Percentiles rank a stretch among this genome's conserved stretches.
These are phyloP conservation scores for Suhomyces bribrorum DNA, from an alignment of 1,139 yeast genomes.

Conservation along the genomic window DNA sequence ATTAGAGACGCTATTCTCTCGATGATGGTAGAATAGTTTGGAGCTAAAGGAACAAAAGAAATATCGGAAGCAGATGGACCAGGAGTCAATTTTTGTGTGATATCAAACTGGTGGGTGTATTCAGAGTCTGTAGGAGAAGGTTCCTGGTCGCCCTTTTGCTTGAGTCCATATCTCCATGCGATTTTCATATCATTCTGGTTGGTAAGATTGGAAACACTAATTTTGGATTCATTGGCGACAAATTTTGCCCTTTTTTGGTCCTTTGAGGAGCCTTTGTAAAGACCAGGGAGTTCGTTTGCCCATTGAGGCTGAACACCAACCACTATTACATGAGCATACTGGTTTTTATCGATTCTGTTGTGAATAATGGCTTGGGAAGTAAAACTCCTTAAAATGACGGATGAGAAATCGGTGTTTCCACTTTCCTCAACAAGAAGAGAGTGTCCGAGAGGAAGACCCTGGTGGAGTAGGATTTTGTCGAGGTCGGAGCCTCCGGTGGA, in stretches of 20 bases:
- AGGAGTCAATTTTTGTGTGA: conserved; percentile 68
- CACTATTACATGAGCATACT: conserved; percentile 63
- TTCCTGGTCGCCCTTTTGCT: conserved; percentile 34
- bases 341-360: conserved; percentile 47
- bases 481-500: conserved; percentile 79
- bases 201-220: conserved; percentile 68
- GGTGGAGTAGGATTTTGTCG: conserved; percentile 75
- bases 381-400: conserved; percentile 69
- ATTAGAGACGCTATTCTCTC: conserved; percentile 45
- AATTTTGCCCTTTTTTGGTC: conserved; percentile 66
- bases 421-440: conserved; percentile 75
- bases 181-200: conserved; percentile 58
- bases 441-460: conserved; percentile 80
- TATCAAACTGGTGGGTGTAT: conserved; percentile 72
- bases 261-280: conserved; percentile 68
- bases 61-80: conserved; percentile 65
- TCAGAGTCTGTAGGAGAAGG: conserved; percentile 6
- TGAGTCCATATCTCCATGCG: conserved; percentile 84
- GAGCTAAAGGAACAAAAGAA: conserved; percentile 47
- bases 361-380: conserved; percentile 82
- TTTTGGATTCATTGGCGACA: conserved; percentile 56
- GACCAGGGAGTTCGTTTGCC: conserved; percentile 77
- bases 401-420: conserved; percentile 86
- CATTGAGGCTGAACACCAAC: conserved; percentile 63
- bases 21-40: conserved; percentile 27